These are phyloP conservation scores for Pistacia vera DNA, from an alignment of 345 rosid genomes.

Conservation along the genomic window DNA sequence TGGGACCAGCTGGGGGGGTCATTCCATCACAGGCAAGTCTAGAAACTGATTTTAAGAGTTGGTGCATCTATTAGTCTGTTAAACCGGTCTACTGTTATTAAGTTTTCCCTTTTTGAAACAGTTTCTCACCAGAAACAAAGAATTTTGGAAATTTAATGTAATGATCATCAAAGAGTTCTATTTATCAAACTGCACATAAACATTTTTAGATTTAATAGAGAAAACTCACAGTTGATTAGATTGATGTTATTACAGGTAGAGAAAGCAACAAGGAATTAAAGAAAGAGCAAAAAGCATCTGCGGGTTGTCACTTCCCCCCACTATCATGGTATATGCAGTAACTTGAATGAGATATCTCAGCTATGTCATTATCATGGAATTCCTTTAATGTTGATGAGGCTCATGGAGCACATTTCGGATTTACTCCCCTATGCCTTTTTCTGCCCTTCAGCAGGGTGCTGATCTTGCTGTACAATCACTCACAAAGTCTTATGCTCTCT, in stretches of 20 bases:
- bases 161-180: background rate
- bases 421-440: slow-evolving; percentile 38
- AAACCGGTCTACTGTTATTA: background rate
- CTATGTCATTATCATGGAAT: slow-evolving; percentile 49
- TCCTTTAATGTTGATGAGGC: slow-evolving; percentile 66
- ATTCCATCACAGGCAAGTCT: slow-evolving; percentile 43
- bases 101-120: background rate
- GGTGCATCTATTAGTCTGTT: background rate
- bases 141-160: background rate
- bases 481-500: slow-evolving; percentile 54
- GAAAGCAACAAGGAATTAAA: slow-evolving; percentile 48
- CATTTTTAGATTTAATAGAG: background rate
- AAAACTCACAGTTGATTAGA: background rate
- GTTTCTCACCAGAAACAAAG: background rate
- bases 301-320: slow-evolving; percentile 65
- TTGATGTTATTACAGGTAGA: slow-evolving; percentile 38
- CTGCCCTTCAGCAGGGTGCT: slow-evolving; percentile 52
- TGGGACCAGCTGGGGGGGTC: slow-evolving; percentile 58
- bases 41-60: background rate
- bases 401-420: slow-evolving; percentile 64
- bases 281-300: slow-evolving; percentile 45
- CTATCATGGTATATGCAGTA: slow-evolving; percentile 69
- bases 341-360: slow-evolving; percentile 43
- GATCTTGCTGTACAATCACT: slow-evolving; percentile 49
- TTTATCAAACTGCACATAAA: background rate